Percentiles rank a stretch among this genome's conserved stretches.
Conservation (phyloP, 2,329 filamentous ascomycete species). For the Lecanosticta acicola region DNA sequence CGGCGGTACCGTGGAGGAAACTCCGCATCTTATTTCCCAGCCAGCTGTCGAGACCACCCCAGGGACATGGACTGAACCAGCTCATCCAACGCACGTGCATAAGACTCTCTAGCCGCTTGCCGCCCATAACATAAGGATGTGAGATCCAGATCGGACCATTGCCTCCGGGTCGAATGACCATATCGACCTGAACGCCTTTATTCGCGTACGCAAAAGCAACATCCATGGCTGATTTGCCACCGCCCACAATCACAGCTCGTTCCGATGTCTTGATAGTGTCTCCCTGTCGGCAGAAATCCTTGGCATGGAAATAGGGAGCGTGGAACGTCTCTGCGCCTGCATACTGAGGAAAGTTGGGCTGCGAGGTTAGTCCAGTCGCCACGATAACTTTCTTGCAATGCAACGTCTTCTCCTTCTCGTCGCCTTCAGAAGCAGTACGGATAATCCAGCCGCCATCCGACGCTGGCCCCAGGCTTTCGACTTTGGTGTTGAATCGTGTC, state of each 20-base stretch:
- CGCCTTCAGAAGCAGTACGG: conserved; percentile 10
- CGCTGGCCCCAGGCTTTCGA: conserved; percentile 44
- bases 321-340: conserved; percentile 47
- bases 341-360: conserved; percentile 51
- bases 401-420: conserved; percentile 41
- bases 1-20: conserved; percentile 53
- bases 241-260: conserved; percentile 53
- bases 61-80: conserved; percentile 71
- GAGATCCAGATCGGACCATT: conserved; percentile 57
- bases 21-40: conserved; percentile 38
- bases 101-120: conserved; percentile 63
- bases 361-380: conserved; percentile 56
- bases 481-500: conserved; percentile 49
- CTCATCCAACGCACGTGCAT: conserved; percentile 62
- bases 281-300: conserved; percentile 44
- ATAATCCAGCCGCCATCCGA: conserved; percentile 22
- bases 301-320: conserved; percentile 54
- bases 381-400: conserved; percentile 50
- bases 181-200: conserved; percentile 48
- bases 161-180: conserved; percentile 55
- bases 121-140: conserved; percentile 57
- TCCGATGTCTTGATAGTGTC: conserved; percentile 35
- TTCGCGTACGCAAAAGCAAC: conserved; percentile 54
- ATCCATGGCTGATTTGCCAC: conserved; percentile 59
- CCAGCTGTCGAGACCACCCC: conserved; percentile 60